Percentiles rank a stretch among this genome's conserved stretches.
phyloP scores from a whole-genome alignment of 108 stramenopile genomes.

The Stephanodiscus triporus region DNA sequence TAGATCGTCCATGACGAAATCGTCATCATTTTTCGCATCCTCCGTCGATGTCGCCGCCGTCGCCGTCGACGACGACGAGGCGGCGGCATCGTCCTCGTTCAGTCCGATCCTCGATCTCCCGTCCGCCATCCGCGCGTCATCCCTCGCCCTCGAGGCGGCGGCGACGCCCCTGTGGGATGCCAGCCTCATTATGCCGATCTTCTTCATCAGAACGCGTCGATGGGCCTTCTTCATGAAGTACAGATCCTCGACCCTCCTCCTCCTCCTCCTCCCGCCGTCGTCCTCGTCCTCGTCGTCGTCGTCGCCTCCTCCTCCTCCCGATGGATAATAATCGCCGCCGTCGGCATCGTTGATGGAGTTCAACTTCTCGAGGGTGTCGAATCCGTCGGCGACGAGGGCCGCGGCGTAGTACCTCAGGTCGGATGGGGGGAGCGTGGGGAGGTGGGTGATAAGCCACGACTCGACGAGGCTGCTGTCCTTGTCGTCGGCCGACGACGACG shows the following conservation, averaged over 20 bases:
- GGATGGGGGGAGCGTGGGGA: not conserved
- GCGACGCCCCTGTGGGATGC: not conserved
- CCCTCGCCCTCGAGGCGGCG: not conserved
- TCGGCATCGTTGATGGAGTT: slow-evolving; percentile 1
- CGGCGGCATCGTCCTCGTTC: not conserved
- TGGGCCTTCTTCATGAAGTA: slow-evolving; percentile 17
- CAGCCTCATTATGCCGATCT: slow-evolving; percentile 3
- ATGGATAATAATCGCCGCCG: not conserved
- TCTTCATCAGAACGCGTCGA: slow-evolving; percentile 5
- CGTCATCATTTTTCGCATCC: not conserved
- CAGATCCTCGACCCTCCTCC: slow-evolving; percentile 2
- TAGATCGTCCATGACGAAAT: not conserved
- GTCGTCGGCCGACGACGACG: not conserved
- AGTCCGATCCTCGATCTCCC: too few species aligned
- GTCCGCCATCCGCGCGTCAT: too few species aligned
- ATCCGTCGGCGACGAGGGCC: not conserved
- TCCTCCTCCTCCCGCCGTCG: too few species aligned
- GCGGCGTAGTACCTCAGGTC: not conserved
- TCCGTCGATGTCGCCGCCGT: not conserved
- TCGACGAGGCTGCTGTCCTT: not conserved
- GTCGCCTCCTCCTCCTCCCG: too few species aligned
- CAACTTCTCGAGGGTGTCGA: slow-evolving; percentile 4
- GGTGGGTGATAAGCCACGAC: slow-evolving; percentile 4
- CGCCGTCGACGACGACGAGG: not conserved
- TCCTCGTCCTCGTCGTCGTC: too few species aligned